These are phyloP conservation scores for Camellia sinensis DNA, from an alignment of 148 eudicot genomes.

Conservation along the genomic window DNA sequence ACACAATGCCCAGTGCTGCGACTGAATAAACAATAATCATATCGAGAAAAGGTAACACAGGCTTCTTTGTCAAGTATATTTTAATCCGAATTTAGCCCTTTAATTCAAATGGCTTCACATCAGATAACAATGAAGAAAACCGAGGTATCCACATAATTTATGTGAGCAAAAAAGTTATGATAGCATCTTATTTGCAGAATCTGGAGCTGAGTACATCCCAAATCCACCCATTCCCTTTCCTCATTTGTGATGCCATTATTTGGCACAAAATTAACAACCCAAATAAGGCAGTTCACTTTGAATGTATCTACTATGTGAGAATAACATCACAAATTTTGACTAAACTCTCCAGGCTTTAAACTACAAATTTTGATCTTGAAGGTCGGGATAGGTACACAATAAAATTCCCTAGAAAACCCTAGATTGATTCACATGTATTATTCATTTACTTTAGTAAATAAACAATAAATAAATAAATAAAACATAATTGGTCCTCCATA, in stretches of 20 bases:
- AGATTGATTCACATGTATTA: not conserved
- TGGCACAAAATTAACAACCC: not conserved
- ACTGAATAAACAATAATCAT: slow-evolving; percentile 1
- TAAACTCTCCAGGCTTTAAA: not conserved
- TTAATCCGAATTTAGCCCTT: not conserved
- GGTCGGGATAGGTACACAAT: not conserved
- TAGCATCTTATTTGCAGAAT: not conserved
- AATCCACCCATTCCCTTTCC: not conserved
- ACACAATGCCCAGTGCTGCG: not conserved
- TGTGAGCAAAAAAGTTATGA: not conserved
- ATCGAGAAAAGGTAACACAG: not conserved
- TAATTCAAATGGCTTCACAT: not conserved
- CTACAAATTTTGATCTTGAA: not conserved
- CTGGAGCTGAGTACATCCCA: not conserved
- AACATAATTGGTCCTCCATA: not conserved
- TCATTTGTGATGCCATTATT: not conserved
- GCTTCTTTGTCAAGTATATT: not conserved
- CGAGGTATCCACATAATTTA: not conserved
- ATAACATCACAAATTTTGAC: not conserved
- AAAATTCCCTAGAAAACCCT: not conserved
- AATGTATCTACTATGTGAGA: not conserved
- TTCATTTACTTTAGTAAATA: not conserved
- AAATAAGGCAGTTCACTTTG: not conserved
- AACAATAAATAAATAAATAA: too few relatives aligned
- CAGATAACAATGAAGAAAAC: not conserved